Conservation (phyloP, 2,329 filamentous ascomycete species). For the Phyllosticta citribraziliensis region DNA sequence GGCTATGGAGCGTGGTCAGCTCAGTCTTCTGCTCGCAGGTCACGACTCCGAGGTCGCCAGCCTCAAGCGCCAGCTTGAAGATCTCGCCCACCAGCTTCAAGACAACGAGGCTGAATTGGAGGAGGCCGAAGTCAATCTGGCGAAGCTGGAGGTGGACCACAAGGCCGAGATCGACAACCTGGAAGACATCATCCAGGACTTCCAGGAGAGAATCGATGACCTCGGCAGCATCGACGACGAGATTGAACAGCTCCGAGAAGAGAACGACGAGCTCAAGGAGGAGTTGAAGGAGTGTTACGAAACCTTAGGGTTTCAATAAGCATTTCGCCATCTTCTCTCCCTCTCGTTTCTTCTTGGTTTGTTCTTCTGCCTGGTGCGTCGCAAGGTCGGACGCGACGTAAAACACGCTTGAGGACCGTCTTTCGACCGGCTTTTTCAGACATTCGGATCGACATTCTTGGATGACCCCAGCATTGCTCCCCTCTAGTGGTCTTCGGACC, state of each 20-base stretch:
- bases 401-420: background rate
- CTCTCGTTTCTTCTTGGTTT: background rate
- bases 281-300: background rate
- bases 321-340: background rate
- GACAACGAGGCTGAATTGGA: too few species aligned
- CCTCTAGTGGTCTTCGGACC: background rate
- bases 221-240: background rate
- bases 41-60: too few species aligned
- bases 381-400: background rate
- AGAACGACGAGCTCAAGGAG: background rate
- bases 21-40: too few species aligned
- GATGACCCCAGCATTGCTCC: background rate
- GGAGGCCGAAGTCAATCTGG: background rate
- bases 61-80: too few species aligned
- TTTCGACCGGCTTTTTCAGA: background rate
- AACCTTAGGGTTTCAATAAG: background rate
- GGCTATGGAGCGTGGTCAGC: too few species aligned
- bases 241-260: too few species aligned
- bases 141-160: too few species aligned
- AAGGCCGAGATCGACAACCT: background rate
- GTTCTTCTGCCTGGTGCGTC: background rate
- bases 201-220: background rate
- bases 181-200: background rate
- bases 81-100: too few species aligned
- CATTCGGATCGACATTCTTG: background rate